Evolutionary conservation across 305 asterid species (phyloP), one percentile per base, ranked within the genome.

Genomic region (Rubia occidens): DNA sequence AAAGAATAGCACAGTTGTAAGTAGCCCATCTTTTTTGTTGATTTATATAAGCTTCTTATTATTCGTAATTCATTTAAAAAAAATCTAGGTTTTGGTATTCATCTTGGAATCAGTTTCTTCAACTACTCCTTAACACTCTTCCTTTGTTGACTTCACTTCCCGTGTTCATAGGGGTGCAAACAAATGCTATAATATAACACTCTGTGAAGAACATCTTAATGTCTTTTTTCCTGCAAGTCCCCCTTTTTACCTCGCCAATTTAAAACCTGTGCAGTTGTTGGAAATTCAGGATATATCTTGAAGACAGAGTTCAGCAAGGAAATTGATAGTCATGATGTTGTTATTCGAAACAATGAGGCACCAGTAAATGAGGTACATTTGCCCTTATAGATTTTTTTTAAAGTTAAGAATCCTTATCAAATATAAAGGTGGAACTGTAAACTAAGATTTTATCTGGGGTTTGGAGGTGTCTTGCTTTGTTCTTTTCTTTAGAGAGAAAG

Each of bases 191-290:
- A 90, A 87, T 66, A 81, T 70, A 78, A 85, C 96, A 72, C 89
- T 93, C 45, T 93, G 98, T 65, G 98, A 93, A 81, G 96, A 93
- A 76, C 84, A 88, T 78, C 96, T 93, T 71, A 81, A 84, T 74
- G 71, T 88, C 71, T 85, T 90, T 79, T 82, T 93, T 78, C 98
- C 98, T 59, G 92, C 95, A 74, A 86, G 86, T 68, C 89, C 97
- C 63, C 98, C 98, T 18, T 87, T 90, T 83, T 97, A 87, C 98
- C 98, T 62, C 89, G 88, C 74, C 97, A 88, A 72, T 93, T 93
- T 83, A 78, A 43, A 77, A 93, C 88, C 69, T 93, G 98, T 76
- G 97, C 98, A 26, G 98, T 93, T 70, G 97, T 93, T 71, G 97
- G 98, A 66, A 93, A 93, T 82, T 93, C 98, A 0, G 98, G 98